Conservation (phyloP, 805 yeast genomes). For the Candida hungchunana region DNA sequence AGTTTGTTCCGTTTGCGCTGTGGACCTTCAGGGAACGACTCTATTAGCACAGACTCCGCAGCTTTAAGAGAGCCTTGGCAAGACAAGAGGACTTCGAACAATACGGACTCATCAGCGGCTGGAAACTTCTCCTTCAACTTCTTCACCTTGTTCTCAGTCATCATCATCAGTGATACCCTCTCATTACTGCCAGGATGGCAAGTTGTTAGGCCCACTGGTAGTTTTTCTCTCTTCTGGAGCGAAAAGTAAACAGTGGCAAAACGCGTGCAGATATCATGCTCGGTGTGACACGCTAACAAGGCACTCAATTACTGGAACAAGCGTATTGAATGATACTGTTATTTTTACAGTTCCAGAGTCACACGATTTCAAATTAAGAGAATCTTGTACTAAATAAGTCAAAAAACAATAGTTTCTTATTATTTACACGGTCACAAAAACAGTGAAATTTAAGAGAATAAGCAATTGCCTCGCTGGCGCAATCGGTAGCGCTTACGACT, state of each 20-base stretch:
- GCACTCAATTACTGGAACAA: no score
- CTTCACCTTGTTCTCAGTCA: constrained; percentile 38
- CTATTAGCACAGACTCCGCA: constrained; percentile 39
- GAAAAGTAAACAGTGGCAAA: no score
- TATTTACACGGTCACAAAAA: neutral
- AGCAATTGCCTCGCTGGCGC: constrained; percentile 31
- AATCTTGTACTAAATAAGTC: no score
- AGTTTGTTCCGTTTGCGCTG: constrained; percentile 3
- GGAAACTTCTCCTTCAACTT: constrained; percentile 39
- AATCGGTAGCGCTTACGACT: constrained; percentile 34
- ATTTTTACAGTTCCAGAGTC: neutral
- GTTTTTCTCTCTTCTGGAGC: no score
- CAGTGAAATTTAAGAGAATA: neutral
- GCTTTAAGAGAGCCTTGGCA: constrained; percentile 49
- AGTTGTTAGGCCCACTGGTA: no score
- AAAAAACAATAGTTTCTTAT: no score
- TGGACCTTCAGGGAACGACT: constrained; percentile 23
- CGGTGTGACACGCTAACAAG: no score
- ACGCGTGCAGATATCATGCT: no score
- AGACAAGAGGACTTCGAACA: constrained; percentile 47
- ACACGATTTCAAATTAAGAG: neutral
- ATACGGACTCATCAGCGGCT: constrained; percentile 33
- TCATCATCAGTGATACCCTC: no score
- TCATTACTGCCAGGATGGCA: no score
- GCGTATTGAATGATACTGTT: neutral